phyloP scores from a whole-genome alignment of 2,329 filamentous ascomycete genomes.

The Aspergillus ibericus region DNA sequence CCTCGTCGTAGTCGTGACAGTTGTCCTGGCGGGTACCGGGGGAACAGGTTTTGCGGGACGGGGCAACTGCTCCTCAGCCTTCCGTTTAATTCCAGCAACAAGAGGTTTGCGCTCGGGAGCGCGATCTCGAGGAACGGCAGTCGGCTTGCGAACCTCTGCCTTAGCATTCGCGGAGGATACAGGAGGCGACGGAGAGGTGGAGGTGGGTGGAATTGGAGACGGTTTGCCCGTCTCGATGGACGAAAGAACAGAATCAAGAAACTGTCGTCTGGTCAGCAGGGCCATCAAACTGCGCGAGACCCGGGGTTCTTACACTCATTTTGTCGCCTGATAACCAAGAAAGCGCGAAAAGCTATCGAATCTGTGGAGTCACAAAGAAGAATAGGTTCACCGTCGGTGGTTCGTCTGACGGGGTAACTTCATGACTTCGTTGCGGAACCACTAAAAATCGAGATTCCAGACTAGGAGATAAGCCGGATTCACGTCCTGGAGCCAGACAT shows the following conservation, averaged over 20 bases:
- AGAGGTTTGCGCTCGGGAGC: slow-evolving; percentile 20
- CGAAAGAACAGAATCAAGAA: slow-evolving; percentile 53
- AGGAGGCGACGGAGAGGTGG: slow-evolving; percentile 24
- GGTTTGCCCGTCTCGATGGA: slow-evolving; percentile 49
- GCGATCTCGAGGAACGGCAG: slow-evolving; percentile 15
- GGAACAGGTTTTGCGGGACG: slow-evolving; percentile 28
- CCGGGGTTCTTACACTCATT: slow-evolving; percentile 41
- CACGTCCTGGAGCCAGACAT: slow-evolving; percentile 7
- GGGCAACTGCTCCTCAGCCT: slow-evolving; percentile 43
- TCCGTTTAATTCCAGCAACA: slow-evolving; percentile 39
- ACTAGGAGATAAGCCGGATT: slow-evolving; percentile 14
- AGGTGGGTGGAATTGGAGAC: slow-evolving; percentile 26
- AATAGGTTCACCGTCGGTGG: slow-evolving; percentile 39
- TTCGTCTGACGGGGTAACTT: slow-evolving; percentile 39
- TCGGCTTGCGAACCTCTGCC: slow-evolving; percentile 24
- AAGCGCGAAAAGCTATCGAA: slow-evolving; percentile 4
- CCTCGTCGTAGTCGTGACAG: slow-evolving; percentile 16
- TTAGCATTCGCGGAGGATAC: slow-evolving; percentile 24
- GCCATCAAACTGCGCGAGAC: background rate
- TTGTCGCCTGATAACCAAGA: slow-evolving; percentile 7
- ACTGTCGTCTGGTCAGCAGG: slow-evolving; percentile 37
- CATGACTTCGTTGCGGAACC: slow-evolving; percentile 39
- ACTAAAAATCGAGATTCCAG: slow-evolving; percentile 18
- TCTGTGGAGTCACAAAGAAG: slow-evolving; percentile 16
- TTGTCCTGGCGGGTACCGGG: slow-evolving; percentile 20